Conservation (phyloP, 176 grass and related monocot species). For the Carex cristatella region DNA sequence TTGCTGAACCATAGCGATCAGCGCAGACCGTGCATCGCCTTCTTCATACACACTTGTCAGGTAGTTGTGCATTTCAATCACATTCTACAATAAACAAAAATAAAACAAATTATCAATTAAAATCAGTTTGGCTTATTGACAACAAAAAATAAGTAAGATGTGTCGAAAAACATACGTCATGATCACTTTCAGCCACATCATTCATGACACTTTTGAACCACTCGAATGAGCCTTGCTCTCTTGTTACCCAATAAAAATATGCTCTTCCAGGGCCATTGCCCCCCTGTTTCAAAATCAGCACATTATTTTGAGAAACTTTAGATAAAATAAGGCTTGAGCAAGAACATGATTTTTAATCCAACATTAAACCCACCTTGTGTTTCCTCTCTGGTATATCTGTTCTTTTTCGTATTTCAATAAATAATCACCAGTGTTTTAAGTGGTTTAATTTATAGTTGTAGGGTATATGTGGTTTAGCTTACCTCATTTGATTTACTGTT, state of each 20-base stretch:
- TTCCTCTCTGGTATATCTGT: not conserved
- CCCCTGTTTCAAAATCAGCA: slow-evolving; percentile 42
- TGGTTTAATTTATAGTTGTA: slow-evolving; percentile 1
- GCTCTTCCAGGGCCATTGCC: slow-evolving; percentile 78
- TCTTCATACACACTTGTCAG: slow-evolving; percentile 99
- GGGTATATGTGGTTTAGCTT: slow-evolving; percentile 20
- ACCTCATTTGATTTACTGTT: slow-evolving; percentile 71
- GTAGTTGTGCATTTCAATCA: slow-evolving; percentile 99
- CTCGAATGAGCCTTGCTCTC: slow-evolving; percentile 97
- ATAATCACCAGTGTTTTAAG: not conserved
- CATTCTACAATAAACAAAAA: slow-evolving; percentile 57
- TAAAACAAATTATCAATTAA: slow-evolving; percentile 12
- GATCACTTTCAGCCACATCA: slow-evolving; percentile 85
- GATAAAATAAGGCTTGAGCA: not conserved
- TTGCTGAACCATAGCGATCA: slow-evolving; percentile 93
- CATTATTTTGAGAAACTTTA: not conserved
- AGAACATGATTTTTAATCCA: not conserved
- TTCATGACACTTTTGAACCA: slow-evolving; percentile 99
- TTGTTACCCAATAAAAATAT: slow-evolving; percentile 99
- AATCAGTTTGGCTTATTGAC: not conserved
- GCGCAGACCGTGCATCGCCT: slow-evolving; percentile 86
- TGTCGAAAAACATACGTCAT: slow-evolving; percentile 42
- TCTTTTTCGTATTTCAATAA: not conserved
- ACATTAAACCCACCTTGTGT: not conserved
- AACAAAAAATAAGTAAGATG: slow-evolving; percentile 8